Evolutionary conservation across 192 early-diverging fungal genomes (phyloP), one percentile per base, ranked within the genome.

Genomic region (Gonapodya sp.): DNA sequence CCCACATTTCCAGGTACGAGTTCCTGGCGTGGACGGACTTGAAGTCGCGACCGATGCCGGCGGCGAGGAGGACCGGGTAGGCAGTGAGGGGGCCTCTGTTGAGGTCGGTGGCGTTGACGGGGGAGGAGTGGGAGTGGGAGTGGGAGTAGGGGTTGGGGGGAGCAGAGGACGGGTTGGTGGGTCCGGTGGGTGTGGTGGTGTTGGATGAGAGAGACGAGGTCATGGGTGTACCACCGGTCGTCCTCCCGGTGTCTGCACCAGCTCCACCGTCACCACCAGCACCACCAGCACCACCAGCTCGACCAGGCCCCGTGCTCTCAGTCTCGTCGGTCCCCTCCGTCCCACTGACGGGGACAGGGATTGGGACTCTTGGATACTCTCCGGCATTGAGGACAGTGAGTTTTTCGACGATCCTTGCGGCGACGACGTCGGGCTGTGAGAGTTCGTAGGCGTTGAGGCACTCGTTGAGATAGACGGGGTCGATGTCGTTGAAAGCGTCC

Each of bases 311-410:
- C n/a, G n/a, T n/a, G n/a, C n/a, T n/a, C n/a, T n/a, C n/a, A n/a
- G n/a, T n/a, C n/a, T n/a, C n/a, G n/a, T n/a, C n/a, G n/a, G n/a
- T n/a, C n/a, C n/a, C n/a, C n/a, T n/a, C n/a, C n/a, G n/a, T n/a
- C n/a, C n/a, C n/a, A n/a, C n/a, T n/a, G n/a, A n/a, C n/a, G n/a
- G n/a, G n/a, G n/a, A n/a, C n/a, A n/a, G n/a, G n/a, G n/a, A n/a
- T n/a, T n/a, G 46, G 75, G 18, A 34, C 75, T 33, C 31, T 18
- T 34, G 75, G 75, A 34, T 77, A 77, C 75, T 77, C 75, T 18
- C 75, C 75, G 30, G 75, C 75, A 34, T 77, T 77, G 8, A 77
- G 31, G 30, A 32, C 75, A 2, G 34, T 32, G 8, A 77, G 30
- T 33, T 77, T 77, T 8, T 34, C 30, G 8, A 34, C 31, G 75